Conservation (phyloP, 306 rosid genomes). For the Vigna radiata region DNA sequence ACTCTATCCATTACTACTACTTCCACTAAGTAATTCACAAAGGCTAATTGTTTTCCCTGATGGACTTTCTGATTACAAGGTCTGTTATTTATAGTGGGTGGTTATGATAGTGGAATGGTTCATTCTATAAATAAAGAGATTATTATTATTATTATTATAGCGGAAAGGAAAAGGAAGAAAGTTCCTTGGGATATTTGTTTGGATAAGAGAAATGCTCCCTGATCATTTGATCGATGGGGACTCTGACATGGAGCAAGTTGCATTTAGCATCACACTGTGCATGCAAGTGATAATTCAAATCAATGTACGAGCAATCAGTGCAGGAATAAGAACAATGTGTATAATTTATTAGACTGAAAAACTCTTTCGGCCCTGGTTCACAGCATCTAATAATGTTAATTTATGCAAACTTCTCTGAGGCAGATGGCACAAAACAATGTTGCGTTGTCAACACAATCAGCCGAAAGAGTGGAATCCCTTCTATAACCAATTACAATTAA, state of each 20-base stretch:
- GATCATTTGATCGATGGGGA: conserved; percentile 73
- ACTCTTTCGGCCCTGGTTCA: conserved; percentile 61
- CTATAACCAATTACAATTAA: conserved; percentile 43
- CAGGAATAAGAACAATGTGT: conserved; percentile 61
- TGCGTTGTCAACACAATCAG: conserved; percentile 51
- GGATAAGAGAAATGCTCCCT: conserved; percentile 79
- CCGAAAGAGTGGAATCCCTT: conserved; percentile 41
- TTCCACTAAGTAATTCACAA: no score
- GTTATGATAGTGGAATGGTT: conserved; percentile 46
- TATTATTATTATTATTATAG: not conserved
- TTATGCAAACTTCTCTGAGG: conserved; percentile 45
- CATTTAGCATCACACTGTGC: conserved; percentile 58
- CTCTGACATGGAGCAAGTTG: conserved; percentile 63
- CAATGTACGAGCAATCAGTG: conserved; percentile 44
- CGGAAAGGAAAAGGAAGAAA: conserved; percentile 43
- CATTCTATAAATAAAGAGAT: conserved; percentile 46
- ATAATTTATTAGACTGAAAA: conserved; percentile 36
- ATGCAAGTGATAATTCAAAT: conserved; percentile 47
- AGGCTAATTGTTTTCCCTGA: conserved; percentile 44
- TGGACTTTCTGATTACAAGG: conserved; percentile 56
- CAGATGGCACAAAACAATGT: conserved; percentile 46
- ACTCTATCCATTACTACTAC: conserved; percentile 61
- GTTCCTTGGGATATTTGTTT: conserved; percentile 77
- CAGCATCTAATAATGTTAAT: conserved; percentile 53
- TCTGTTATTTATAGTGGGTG: conserved; percentile 77